These are phyloP conservation scores for Kodamaea neixiangensis DNA, from an alignment of 805 yeast species.

Conservation along the genomic window DNA sequence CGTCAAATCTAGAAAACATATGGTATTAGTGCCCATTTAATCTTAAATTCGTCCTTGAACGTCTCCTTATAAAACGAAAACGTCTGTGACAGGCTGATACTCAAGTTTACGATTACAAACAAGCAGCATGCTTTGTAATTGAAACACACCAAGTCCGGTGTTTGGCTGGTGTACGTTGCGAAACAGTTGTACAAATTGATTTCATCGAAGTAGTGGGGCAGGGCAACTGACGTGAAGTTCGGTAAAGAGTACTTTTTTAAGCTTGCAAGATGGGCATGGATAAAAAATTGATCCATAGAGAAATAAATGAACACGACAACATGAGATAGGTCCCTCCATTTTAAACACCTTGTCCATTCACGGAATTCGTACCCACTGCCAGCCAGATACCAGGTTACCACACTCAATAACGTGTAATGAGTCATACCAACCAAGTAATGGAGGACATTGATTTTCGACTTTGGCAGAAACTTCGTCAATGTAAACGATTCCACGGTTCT, in stretches of 20 bases:
- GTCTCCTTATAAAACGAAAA: slow-evolving; percentile 45
- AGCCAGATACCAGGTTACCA: slow-evolving; percentile 34
- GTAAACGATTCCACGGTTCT: slow-evolving; percentile 55
- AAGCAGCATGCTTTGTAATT: slow-evolving; percentile 25
- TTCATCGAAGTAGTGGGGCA: slow-evolving; percentile 76
- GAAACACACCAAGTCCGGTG: slow-evolving; percentile 18
- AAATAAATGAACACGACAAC: slow-evolving; percentile 44
- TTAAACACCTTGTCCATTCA: background rate
- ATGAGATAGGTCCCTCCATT: slow-evolving; percentile 23
- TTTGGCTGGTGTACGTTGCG: too few relatives aligned
- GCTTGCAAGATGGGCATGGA: slow-evolving; percentile 51
- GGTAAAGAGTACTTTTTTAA: slow-evolving; percentile 63
- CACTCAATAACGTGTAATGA: slow-evolving; percentile 52
- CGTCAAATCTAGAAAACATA: too few relatives aligned
- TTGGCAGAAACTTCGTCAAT: slow-evolving; percentile 47
- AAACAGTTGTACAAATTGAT: slow-evolving; percentile 58
- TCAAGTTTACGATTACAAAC: slow-evolving; percentile 49
- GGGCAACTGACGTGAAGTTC: slow-evolving; percentile 40
- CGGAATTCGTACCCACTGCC: background rate
- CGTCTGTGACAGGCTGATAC: slow-evolving; percentile 57
- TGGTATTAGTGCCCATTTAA: slow-evolving; percentile 41
- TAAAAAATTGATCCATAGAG: slow-evolving; percentile 53
- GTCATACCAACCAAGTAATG: slow-evolving; percentile 68
- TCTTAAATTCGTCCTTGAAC: slow-evolving; percentile 26
- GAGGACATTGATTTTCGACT: slow-evolving; percentile 59